phyloP scores from a whole-genome alignment of 2,329 filamentous ascomycete species.

The Trichoderma afroharzianum region DNA sequence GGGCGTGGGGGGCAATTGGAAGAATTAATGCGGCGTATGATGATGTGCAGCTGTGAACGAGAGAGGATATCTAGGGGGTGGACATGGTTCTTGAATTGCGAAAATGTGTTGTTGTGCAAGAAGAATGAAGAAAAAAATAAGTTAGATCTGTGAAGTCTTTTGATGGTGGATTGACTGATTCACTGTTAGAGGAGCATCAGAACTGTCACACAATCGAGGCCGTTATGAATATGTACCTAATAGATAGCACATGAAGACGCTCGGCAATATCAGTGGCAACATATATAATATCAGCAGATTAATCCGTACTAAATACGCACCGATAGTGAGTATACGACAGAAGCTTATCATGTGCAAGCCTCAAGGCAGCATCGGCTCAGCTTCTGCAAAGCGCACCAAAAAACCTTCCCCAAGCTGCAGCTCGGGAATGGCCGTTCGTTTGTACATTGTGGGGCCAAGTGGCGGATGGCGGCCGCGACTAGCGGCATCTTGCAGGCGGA shows the following conservation, averaged over 20 bases:
- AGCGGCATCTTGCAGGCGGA: constrained; percentile 12
- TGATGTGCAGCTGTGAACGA: background rate
- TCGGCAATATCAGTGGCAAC: background rate
- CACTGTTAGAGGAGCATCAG: background rate
- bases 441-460: background rate
- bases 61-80: background rate
- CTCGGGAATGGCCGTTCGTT: constrained; percentile 5
- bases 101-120: background rate
- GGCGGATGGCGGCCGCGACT: constrained; percentile 9
- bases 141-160: background rate
- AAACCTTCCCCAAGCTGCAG: background rate
- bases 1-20: background rate
- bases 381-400: background rate
- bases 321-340: background rate
- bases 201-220: background rate
- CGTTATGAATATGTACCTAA: background rate
- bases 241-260: background rate
- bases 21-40: background rate
- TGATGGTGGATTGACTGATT: background rate
- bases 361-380: background rate
- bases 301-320: background rate
- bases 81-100: background rate
- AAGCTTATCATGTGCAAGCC: background rate
- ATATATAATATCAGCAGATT: background rate
- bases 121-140: background rate